These are phyloP conservation scores for Leptographium wingfieldii DNA, from an alignment of 2,329 filamentous ascomycete genomes.

Conservation along the genomic window DNA sequence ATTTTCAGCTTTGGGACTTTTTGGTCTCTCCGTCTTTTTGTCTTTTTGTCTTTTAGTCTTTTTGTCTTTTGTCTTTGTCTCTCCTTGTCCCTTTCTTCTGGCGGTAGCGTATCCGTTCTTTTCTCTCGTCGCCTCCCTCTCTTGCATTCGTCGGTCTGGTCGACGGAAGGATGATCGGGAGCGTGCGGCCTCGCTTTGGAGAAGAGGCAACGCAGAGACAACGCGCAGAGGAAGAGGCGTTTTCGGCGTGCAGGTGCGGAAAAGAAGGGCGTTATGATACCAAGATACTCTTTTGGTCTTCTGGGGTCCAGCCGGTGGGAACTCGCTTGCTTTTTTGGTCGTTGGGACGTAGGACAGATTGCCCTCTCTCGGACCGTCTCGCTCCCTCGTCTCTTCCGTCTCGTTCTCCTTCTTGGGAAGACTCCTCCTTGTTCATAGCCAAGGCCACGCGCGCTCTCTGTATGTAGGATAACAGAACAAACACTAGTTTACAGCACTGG, in stretches of 20 bases:
- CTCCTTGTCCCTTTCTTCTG: not conserved
- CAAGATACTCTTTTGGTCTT: not conserved
- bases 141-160: not conserved
- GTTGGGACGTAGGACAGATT: not conserved
- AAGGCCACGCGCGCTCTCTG: not conserved
- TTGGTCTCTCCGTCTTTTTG: not conserved
- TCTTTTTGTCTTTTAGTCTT: not conserved
- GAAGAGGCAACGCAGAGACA: too few species aligned
- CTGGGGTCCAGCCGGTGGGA: not conserved
- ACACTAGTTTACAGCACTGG: not conserved
- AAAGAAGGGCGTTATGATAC: slow-evolving; percentile 1
- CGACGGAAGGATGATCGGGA: not conserved
- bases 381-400: not conserved
- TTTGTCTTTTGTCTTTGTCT: not conserved
- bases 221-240: not conserved
- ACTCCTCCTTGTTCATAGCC: not conserved
- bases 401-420: not conserved
- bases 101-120: not conserved
- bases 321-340: not conserved
- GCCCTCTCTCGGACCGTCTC: too few species aligned
- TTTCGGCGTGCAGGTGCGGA: not conserved
- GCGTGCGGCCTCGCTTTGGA: too few species aligned
- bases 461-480: not conserved
- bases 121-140: not conserved
- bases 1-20: not conserved